Evolutionary conservation across 176 grass and related monocot species (phyloP).

Genomic region (Rhipidocladum racemiflorum): DNA sequence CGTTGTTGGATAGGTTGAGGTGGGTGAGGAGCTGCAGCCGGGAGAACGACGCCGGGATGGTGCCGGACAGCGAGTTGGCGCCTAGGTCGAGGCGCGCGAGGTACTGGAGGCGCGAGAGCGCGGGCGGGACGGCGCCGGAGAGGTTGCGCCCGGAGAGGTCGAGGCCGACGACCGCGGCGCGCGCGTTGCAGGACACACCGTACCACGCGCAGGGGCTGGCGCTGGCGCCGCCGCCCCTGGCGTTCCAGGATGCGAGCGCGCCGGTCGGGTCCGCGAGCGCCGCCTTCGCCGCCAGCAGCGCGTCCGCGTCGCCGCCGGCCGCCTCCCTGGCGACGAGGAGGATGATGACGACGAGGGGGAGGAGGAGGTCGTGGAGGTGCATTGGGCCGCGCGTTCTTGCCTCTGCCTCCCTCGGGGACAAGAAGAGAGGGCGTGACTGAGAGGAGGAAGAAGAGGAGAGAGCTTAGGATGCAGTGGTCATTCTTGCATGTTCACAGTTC

Average conservation of each 20-base stretch:
- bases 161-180: constrained; percentile 44
- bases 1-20: constrained; percentile 93
- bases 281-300: constrained; percentile 63
- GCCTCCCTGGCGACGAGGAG: neutral
- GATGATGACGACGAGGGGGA: neutral
- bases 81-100: constrained; percentile 51
- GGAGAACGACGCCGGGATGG: constrained; percentile 49
- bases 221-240: neutral
- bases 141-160: constrained; percentile 78
- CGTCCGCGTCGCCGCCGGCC: constrained; percentile 33
- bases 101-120: constrained; percentile 24
- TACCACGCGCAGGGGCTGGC: constrained; percentile 36
- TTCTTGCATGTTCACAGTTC: neutral
- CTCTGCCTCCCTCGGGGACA: constrained; percentile 6
- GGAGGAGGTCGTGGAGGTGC: constrained; percentile 9
- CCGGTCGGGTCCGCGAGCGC: constrained; percentile 48
- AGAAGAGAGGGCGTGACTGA: neutral
- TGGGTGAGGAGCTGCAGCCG: constrained; percentile 42
- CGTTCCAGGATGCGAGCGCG: constrained; percentile 53
- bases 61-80: constrained; percentile 46
- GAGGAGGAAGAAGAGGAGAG: neutral
- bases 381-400: constrained; percentile 12
- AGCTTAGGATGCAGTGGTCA: neutral
- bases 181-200: constrained; percentile 56
- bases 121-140: constrained; percentile 44